These are phyloP conservation scores for Wickerhamiella kurtzmanii DNA, from an alignment of 805 yeast species.

Conservation along the genomic window DNA sequence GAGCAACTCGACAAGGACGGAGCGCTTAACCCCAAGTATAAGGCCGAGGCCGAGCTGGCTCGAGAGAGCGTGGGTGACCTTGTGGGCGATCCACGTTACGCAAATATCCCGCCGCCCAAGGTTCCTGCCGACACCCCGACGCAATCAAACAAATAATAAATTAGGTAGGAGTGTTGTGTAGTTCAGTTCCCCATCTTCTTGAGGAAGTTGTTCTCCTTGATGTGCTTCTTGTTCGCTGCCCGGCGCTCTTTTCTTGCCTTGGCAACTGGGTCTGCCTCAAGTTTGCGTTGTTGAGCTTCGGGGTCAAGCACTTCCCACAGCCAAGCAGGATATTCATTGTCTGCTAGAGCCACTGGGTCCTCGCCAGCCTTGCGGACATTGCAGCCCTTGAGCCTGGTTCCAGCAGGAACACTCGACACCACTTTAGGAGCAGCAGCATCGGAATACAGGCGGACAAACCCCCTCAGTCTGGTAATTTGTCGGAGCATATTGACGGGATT, in stretches of 20 bases:
- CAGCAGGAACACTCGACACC: constrained; percentile 32
- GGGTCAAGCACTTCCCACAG: constrained; percentile 73
- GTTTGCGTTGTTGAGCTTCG: constrained; percentile 41
- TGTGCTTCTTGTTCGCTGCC: constrained; percentile 49
- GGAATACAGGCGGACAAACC: constrained; percentile 8
- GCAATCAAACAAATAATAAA: background rate
- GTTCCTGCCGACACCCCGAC: constrained; percentile 2
- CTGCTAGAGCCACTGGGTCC: constrained; percentile 79
- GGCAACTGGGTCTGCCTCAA: constrained; percentile 48
- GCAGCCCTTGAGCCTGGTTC: constrained; percentile 52
- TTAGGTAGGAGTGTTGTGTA: background rate
- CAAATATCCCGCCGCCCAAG: background rate
- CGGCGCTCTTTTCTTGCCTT: constrained; percentile 60
- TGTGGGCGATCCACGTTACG: constrained; percentile 1
- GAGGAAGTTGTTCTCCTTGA: constrained; percentile 70
- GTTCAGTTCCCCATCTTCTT: constrained; percentile 33
- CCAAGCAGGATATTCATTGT: constrained; percentile 88
- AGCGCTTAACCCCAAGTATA: constrained; percentile 19
- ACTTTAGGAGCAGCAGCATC: constrained; percentile 20
- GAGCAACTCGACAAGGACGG: constrained; percentile 20
- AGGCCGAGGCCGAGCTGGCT: constrained; percentile 12
- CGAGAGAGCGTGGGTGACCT: constrained; percentile 12
- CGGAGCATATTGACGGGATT: background rate
- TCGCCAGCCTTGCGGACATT: constrained; percentile 68
- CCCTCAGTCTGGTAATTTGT: background rate